Base-by-base conservation (phyloP, 768 basidiomycete genomes). In the Auriculariales sp. region DNA sequence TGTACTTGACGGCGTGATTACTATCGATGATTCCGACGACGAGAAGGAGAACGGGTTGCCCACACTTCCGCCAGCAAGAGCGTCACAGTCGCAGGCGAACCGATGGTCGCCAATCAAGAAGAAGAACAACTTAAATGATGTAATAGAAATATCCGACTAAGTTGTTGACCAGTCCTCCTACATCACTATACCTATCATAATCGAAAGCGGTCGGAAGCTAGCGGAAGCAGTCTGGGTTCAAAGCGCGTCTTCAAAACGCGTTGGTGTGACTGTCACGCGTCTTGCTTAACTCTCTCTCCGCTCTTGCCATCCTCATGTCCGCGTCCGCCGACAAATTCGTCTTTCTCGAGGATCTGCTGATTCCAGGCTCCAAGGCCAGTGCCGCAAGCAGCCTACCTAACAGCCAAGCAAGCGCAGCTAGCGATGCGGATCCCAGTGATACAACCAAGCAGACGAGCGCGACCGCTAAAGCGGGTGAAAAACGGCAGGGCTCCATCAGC, bases 101-200 rank as follows among this genome's bases (percentile, higher is more conserved):
- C 24, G 30, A 30, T 22, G 34, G 28, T 33, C 29, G 46, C 28
- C 25, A 25, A 30, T 19, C 22, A 22, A 25, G 49, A 27, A 29
- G 15, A 30, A 5, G 27, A n/a, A 15, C 4, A 32, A 33, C 7
- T 28, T 47, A 19, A 34, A 52, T 6, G 51, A 52, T 22, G 51
- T 52, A n/a, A 52, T 52, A 22, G 51, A 52, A 19, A 47, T 52
- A 11, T 52, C 51, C 12, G 51, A 52, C 33, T 52, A 39, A 33
- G 31, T n/a, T n/a, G n/a, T n/a, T n/a, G n/a, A n/a, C n/a, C n/a
- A n/a, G n/a, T n/a, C n/a, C n/a, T n/a, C n/a, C n/a, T n/a, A n/a
- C n/a, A n/a, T n/a, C n/a, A n/a, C n/a, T n/a, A n/a, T n/a, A n/a
- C n/a, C n/a, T n/a, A n/a, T n/a, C n/a, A n/a, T n/a, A n/a, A n/a